phyloP scores from a whole-genome alignment of 352 stramenopile species.

The Phytophthora sansomeana region DNA sequence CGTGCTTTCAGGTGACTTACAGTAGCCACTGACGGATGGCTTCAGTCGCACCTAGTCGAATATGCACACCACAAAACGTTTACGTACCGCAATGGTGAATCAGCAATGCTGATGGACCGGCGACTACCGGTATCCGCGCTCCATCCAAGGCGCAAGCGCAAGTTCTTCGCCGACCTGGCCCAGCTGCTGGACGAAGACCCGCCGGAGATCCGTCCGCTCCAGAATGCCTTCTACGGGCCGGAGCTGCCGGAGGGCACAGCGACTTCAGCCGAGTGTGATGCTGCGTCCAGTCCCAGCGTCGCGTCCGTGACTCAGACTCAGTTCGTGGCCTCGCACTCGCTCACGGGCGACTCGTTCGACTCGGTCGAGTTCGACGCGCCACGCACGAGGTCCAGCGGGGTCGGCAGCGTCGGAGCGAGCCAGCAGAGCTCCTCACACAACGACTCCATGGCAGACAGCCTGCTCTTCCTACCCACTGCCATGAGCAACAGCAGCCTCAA shows the following conservation, averaged over 20 bases:
- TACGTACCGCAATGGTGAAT: no score
- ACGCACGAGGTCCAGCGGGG: conserved; percentile 10
- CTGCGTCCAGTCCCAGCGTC: conserved; percentile 13
- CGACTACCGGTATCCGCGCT: conserved; percentile 29
- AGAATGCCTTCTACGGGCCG: conserved; percentile 43
- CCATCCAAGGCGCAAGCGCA: conserved; percentile 76
- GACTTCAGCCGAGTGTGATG: not conserved
- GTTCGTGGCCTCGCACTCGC: conserved; percentile 27
- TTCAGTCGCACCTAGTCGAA: conserved; percentile 19
- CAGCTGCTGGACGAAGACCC: conserved; percentile 55
- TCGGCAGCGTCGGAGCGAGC: conserved; percentile 26
- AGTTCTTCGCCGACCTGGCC: conserved; percentile 77
- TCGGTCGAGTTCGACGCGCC: conserved; percentile 49
- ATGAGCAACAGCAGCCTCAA: conserved; percentile 13
- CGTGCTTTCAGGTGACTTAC: conserved; percentile 6
- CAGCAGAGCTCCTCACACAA: conserved; percentile 55
- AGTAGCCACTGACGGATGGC: conserved; percentile 11
- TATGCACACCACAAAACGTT: conserved; percentile 19
- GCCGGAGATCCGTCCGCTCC: conserved; percentile 41
- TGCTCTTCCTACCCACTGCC: conserved; percentile 50
- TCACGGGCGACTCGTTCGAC: conserved; percentile 53
- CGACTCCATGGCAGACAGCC: conserved; percentile 67
- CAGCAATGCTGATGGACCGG: conserved; percentile 1
- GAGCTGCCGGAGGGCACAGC: conserved; percentile 14
- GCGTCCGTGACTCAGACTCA: not conserved